Percentiles rank a stretch among this genome's conserved stretches.
Evolutionary conservation across 345 rosid species (phyloP).

Genomic region (Ailanthus altissimus): DNA sequence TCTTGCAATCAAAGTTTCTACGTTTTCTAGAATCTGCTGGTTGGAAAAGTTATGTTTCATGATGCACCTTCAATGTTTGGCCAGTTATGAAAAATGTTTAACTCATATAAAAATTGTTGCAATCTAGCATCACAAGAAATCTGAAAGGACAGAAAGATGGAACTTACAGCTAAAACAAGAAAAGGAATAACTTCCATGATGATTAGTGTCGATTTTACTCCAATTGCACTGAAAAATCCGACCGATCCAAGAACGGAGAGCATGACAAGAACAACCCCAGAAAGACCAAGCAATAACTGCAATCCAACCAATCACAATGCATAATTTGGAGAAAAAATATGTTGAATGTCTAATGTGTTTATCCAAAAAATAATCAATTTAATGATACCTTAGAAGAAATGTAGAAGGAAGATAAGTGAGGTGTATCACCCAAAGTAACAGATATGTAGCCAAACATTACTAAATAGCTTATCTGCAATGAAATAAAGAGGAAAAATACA

Average conservation of each 20-base stretch:
- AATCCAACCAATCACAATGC: slow-evolving; percentile 29
- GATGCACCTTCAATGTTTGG: neutral
- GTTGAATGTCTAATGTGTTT: neutral
- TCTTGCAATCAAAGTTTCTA: neutral
- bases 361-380: slow-evolving; percentile 12
- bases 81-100: neutral
- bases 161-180: slow-evolving; percentile 96
- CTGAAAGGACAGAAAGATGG: slow-evolving; percentile 11
- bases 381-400: slow-evolving; percentile 78
- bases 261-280: slow-evolving; percentile 97
- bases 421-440: slow-evolving; percentile 81
- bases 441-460: slow-evolving; percentile 99
- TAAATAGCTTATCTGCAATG: slow-evolving; percentile 89
- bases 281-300: slow-evolving; percentile 91
- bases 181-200: slow-evolving; percentile 99
- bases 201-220: slow-evolving; percentile 91
- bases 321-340: slow-evolving; percentile 6
- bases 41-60: neutral
- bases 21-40: neutral
- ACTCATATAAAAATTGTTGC: neutral
- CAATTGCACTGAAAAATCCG: slow-evolving; percentile 91
- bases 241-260: slow-evolving; percentile 95
- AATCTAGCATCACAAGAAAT: slow-evolving; percentile 2
- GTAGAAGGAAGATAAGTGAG: slow-evolving; percentile 67
- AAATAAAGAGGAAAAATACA: slow-evolving; percentile 15